Evolutionary conservation across 805 yeast genomes (phyloP), one percentile per base, ranked within the genome.

Genomic region (Diddensiella caesifluorescens): DNA sequence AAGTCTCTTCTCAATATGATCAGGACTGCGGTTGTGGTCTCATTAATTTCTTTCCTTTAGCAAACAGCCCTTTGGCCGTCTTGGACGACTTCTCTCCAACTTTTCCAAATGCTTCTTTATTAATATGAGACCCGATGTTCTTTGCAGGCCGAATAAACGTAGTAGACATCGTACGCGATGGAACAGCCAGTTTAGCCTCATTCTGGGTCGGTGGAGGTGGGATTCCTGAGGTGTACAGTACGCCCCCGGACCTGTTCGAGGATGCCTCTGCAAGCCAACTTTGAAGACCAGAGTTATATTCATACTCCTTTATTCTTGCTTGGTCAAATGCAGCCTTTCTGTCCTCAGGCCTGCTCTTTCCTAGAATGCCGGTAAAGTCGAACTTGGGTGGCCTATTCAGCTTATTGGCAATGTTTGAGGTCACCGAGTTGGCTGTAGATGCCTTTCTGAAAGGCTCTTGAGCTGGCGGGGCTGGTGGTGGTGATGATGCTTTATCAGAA

Each of bases 71-170:
- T 41, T 53, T 53, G 28, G 61, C 60, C 27, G 47, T 50, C 46
- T 52, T 53, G 30, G 57, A 50, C 7, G 62, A 52, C 50, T 59
- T 59, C 40, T 59, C 64, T 7, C 67, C 62, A 6, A 61, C 59
- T 45, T 51, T 51, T 29, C 50, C 50, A 18, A 48, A 32, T 10
- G 46, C 45, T 16, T 46, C 50, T 33, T 46, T 46, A 12, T 41
- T 20, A 16, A 44, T 39, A 23, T 49, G 44, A 4, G 51, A 33
- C 13, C 37, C 23, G 27, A 45, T 30, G 12, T 36, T 35, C 32
- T 41, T 47, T 22, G 56, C 62, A 32, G 41, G 62, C 40, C 40
- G 52, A 43, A 31, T 56, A 44, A 32, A 51, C 20, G 39, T 52
- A 40, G 39, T 47, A 37, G 49, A 45, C 42, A 45, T 52, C 46